Evolutionary conservation across 257 asterid species (phyloP).

Genomic region (Rauvolfia tetraphylla): DNA sequence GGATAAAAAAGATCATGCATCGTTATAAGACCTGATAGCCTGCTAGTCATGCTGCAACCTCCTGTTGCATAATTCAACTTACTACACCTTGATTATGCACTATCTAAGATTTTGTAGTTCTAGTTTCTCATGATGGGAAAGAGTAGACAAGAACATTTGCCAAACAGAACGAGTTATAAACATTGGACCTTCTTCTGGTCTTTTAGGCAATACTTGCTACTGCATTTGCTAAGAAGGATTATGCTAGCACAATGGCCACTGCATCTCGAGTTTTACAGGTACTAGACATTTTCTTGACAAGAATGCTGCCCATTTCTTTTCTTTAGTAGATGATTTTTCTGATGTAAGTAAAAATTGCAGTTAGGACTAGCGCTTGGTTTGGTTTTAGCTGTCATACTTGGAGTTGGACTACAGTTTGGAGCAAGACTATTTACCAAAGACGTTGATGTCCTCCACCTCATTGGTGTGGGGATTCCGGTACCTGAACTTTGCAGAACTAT

Average conservation of each 20-base stretch:
- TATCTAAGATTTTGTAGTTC: background rate
- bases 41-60: background rate
- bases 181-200: too few relatives aligned
- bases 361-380: conserved; percentile 63
- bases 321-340: background rate
- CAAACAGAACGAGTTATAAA: too few relatives aligned
- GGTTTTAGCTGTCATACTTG: conserved; percentile 47
- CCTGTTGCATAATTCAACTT: background rate
- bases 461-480: conserved; percentile 70
- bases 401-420: conserved; percentile 58
- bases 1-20: background rate
- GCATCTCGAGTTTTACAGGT: conserved; percentile 70
- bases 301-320: background rate
- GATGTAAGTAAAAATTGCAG: conserved; percentile 31
- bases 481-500: background rate
- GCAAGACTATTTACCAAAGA: conserved; percentile 62
- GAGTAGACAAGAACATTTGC: background rate
- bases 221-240: conserved; percentile 66
- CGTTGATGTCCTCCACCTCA: conserved; percentile 44
- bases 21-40: background rate
- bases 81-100: background rate
- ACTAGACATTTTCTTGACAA: background rate
- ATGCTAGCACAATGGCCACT: conserved; percentile 39
- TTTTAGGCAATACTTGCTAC: conserved; percentile 66
- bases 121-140: background rate